These are phyloP conservation scores for Cytospora piceicola DNA, from an alignment of 2,329 filamentous ascomycete genomes.

Conservation along the genomic window DNA sequence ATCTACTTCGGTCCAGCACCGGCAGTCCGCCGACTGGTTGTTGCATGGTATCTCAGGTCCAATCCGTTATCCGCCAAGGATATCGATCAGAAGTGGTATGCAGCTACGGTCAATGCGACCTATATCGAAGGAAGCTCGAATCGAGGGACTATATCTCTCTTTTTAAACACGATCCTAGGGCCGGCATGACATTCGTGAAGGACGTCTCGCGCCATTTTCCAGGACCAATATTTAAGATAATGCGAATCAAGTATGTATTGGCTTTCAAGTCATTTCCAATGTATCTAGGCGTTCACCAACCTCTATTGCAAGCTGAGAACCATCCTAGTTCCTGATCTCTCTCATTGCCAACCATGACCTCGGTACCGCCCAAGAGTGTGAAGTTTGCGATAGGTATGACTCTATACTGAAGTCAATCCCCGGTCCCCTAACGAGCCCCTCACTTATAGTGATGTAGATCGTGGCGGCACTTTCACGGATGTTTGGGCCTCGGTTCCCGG, in stretches of 20 bases:
- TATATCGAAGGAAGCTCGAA: constrained; percentile 9
- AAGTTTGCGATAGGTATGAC: constrained; percentile 25
- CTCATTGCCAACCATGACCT: neutral
- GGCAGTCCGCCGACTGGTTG: neutral
- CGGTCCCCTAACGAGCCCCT: neutral
- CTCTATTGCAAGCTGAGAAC: neutral
- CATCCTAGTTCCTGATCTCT: neutral
- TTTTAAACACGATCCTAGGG: neutral
- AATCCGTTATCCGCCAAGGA: neutral
- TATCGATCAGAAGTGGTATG: neutral
- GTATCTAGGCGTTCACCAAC: neutral
- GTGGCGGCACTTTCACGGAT: constrained; percentile 28
- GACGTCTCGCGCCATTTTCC: neutral
- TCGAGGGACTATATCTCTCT: constrained; percentile 6
- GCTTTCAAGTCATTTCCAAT: neutral
- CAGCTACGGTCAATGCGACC: neutral
- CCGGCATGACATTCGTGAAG: neutral
- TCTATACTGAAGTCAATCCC: neutral
- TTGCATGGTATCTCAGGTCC: neutral
- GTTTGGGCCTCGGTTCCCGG: constrained; percentile 26
- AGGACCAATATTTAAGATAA: neutral
- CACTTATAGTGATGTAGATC: constrained; percentile 15
- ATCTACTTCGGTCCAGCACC: neutral
- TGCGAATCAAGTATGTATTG: neutral
- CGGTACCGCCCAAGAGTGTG: constrained; percentile 19